Evolutionary conservation across 768 basidiomycete species (phyloP), one percentile per base, ranked within the genome.

Genomic region (Termitomyces sp.): DNA sequence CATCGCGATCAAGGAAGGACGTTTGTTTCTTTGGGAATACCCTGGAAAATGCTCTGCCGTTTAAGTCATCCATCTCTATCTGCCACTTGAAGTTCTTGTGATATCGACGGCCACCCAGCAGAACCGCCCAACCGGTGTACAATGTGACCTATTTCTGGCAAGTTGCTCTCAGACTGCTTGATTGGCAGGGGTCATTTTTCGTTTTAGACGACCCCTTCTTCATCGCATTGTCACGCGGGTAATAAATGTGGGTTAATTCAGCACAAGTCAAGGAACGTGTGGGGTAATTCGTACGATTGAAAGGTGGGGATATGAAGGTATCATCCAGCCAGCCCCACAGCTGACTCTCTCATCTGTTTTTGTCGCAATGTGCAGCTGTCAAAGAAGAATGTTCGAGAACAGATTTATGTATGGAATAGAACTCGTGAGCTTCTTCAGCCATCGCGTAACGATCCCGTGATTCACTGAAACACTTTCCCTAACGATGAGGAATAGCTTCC

Each of bases 351-450:
- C 50, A 33, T 40, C 38, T 36, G 57, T 45, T 52, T 44, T 51
- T 53, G 7, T 42, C 2, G 35, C 40, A 60, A 52, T 46, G 50
- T 63, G 58, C 55, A 57, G 15, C 54, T 63, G 62, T 60, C 62
- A 59, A 22, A 36, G n/a, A 32, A 16, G 11, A 35, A 24, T 20
- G 3, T 46, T 52, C n/a, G 52, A 22, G 32, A 22, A 36, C 18
- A 7, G 12, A 24, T 35, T 24, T 12, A n/a, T 46, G 42, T 18
- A 42, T 46, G 20, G 42, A 42, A 38, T 40, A 36, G 48, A 56
- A 42, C 46, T 56, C 53, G 45, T 63, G 51, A 40, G 56, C 48
- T 33, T 33, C 54, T 12, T 38, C 39, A 24, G 15, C 7, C 12
- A 32, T 52, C 7, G 22, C 11, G 40, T 54, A 46, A 3, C 22